Percentiles rank a stretch among this genome's conserved stretches.
Evolutionary conservation across 208 protist species (phyloP).

Genomic region (Naegleria lovaniensis): DNA sequence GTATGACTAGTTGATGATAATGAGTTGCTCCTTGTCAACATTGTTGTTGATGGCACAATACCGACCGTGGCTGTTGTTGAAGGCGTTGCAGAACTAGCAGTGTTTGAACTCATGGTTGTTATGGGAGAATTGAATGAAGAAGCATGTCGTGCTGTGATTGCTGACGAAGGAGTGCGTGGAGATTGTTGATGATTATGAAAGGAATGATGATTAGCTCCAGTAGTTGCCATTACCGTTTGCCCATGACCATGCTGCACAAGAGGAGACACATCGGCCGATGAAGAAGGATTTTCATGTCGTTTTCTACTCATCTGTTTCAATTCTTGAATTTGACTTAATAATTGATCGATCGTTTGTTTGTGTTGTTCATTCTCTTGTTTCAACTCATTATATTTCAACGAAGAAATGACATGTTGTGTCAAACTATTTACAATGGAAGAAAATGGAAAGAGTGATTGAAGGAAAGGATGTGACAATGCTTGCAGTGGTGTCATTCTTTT

Average conservation of each 20-base stretch:
- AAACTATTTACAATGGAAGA: background rate
- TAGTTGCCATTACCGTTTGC: background rate
- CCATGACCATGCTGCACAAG: too few species aligned
- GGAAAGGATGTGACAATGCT: slow-evolving; percentile 5
- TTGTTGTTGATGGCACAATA: background rate
- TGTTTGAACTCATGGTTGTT: background rate
- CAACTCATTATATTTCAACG: background rate
- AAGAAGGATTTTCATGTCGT: background rate
- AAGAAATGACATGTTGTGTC: background rate
- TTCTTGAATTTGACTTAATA: background rate
- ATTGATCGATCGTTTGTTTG: background rate
- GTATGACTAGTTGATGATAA: background rate
- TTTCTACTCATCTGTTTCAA: background rate
- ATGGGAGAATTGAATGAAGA: background rate
- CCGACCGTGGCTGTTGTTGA: background rate
- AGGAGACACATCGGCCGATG: background rate
- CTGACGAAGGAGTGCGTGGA: background rate
- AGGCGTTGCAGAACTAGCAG: background rate
- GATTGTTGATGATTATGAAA: background rate
- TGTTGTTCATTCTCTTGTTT: background rate
- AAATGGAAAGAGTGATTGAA: background rate
- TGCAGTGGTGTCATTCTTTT: background rate
- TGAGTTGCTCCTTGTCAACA: background rate
- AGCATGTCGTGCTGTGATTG: background rate
- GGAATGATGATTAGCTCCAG: background rate